Conservation (phyloP, 768 basidiomycete species). For the Pseudohyphozyma bogoriensis region DNA sequence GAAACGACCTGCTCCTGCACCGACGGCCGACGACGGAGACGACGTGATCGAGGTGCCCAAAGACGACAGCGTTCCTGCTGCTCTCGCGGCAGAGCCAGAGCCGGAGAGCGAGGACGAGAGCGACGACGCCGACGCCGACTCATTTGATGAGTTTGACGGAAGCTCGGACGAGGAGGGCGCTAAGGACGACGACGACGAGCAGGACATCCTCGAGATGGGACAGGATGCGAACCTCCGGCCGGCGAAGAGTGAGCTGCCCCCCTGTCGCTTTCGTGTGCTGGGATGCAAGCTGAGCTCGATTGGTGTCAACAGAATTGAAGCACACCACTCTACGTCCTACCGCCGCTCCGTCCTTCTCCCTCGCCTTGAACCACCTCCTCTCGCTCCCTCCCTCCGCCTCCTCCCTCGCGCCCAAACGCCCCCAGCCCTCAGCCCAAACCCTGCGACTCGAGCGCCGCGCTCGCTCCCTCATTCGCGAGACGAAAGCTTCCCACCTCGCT, state of each 20-base stretch:
- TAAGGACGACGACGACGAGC: conserved; percentile 6
- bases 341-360: conserved; percentile 20
- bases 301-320: conserved; percentile 17
- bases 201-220: conserved; percentile 26
- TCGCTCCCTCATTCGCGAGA: conserved; percentile 24
- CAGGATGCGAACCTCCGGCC: conserved; percentile 18
- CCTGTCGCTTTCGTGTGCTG: background rate
- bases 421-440: conserved; percentile 22
- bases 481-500: conserved; percentile 28
- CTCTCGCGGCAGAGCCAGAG: background rate
- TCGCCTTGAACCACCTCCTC: conserved; percentile 28
- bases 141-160: conserved; percentile 6
- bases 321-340: conserved; percentile 28
- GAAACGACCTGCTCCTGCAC: conserved; percentile 19
- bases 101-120: conserved; percentile 2
- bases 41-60: conserved; percentile 8
- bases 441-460: conserved; percentile 30
- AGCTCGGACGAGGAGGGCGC: conserved; percentile 13
- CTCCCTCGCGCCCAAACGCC: conserved; percentile 18
- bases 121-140: conserved; percentile 1
- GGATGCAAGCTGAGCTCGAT: no score
- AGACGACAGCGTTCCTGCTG: background rate
- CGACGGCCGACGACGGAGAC: conserved; percentile 1
- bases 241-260: conserved; percentile 14
- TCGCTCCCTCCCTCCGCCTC: conserved; percentile 22